These are phyloP conservation scores for Mycocalia duriaeana DNA, from an alignment of 1,284 basidiomycete species.

Conservation along the genomic window DNA sequence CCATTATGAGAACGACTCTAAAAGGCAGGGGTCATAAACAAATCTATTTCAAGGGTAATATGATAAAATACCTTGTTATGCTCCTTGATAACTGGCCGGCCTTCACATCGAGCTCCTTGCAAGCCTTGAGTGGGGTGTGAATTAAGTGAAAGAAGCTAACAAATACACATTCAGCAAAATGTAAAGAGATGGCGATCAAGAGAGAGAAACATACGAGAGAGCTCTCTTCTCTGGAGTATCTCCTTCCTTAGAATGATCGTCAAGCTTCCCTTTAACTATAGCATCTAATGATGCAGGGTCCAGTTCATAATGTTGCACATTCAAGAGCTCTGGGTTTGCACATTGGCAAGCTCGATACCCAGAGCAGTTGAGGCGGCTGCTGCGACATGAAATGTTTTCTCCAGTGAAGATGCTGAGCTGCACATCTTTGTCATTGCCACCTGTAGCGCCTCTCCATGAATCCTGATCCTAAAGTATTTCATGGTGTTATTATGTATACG, in stretches of 20 bases:
- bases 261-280: background rate
- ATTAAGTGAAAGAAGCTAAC: too few species aligned
- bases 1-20: too few species aligned
- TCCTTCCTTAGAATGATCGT: background rate
- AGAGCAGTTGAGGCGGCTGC: background rate
- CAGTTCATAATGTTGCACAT: too few species aligned
- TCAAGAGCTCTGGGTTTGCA: background rate
- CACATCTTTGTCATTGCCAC: background rate
- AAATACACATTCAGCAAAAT: too few species aligned
- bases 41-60: background rate
- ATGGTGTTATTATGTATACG: too few species aligned
- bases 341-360: background rate
- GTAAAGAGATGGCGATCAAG: background rate
- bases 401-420: background rate
- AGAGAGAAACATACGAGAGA: background rate
- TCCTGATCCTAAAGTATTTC: background rate
- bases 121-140: background rate
- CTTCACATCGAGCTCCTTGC: background rate
- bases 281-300: background rate
- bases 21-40: background rate
- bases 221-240: background rate
- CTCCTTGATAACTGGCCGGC: background rate
- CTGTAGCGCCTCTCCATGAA: background rate
- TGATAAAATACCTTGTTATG: background rate
- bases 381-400: background rate